Percentiles rank a stretch among this genome's conserved stretches.
Conservation (phyloP, 164 flowering plant species). For the Dillenia suffruticosa region DNA sequence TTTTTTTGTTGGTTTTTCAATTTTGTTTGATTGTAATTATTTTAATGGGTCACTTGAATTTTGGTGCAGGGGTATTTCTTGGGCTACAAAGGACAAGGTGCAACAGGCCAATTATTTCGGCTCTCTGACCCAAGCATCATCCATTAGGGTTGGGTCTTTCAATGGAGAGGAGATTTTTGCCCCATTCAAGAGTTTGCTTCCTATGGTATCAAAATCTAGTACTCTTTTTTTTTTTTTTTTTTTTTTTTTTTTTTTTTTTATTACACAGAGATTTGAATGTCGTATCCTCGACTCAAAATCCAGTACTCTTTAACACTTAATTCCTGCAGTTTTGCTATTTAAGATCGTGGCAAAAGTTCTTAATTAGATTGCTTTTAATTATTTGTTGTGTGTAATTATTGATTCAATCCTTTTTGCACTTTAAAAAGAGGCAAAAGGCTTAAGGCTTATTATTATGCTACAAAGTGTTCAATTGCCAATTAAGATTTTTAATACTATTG, state of each 20-base stretch:
- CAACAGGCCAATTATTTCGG: slow-evolving; percentile 98
- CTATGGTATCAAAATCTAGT: slow-evolving; percentile 54
- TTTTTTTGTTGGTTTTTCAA: neutral
- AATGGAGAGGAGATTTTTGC: slow-evolving; percentile 99
- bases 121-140: slow-evolving; percentile 90
- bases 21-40: neutral
- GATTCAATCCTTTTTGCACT: too few species aligned
- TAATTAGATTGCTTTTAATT: too few species aligned
- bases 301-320: neutral
- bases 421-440: too few species aligned
- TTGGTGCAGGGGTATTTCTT: slow-evolving; percentile 77
- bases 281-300: too few species aligned
- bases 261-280: too few species aligned
- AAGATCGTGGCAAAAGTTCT: too few species aligned
- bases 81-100: slow-evolving; percentile 98
- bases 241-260: neutral
- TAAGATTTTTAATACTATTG: too few species aligned
- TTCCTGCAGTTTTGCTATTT: neutral
- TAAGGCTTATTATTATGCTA: too few species aligned
- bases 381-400: too few species aligned
- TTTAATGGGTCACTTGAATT: too few species aligned
- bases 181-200: slow-evolving; percentile 97
- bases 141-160: slow-evolving; percentile 88
- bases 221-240: too few species aligned
- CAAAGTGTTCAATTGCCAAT: too few species aligned